Base-by-base conservation (phyloP, 164 flowering plant genomes). In the Malania oleifera region DNA sequence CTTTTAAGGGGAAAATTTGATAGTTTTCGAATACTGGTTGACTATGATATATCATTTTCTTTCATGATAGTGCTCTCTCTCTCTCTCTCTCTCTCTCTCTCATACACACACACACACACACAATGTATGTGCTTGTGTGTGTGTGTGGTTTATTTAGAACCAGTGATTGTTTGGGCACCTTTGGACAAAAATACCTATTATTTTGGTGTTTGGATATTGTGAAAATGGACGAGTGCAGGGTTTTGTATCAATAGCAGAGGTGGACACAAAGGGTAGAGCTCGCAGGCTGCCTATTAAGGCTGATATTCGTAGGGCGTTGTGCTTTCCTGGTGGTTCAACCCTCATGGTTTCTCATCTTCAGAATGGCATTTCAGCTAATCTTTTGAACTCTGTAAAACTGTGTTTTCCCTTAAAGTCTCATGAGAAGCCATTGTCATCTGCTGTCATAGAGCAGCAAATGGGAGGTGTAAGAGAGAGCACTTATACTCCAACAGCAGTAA, bases 301-400 rank as follows among this genome's bases (percentile, higher is more conserved):
- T 49, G 83, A 76, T 64, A 79, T 91, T 41, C 86, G 87, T 14
- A 81, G 58, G 67, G 84, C 89, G 40, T 67, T 91, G 54, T 88
- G 87, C 76, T 83, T 86, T 74, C 98, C 96, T 73, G 98, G 98
- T 58, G 88, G 84, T 62, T 91, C 98, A 44, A 86, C 81, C 14
- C 85, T 91, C 67, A 84, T 91, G 96, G 77, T 88, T 64, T 77
- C 86, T 63, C 95, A 88, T 79, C 77, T 88, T 27, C 64, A 63
- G 54, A 75, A 71, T 57, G 77, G 70, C 10, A 52, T 51, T 34
- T 63, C 72, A 43, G 52, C 62, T 38, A 63, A 52, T 24, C 54
- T 70, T 68, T 50, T 70, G 28, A 70, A 67, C 14, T 44, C 66
- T 48, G 31, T 57, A 49, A 53, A 65, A 22, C 60, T 57, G 46